These are phyloP conservation scores for Pseudogymnoascus sp. DNA, from an alignment of 2,329 filamentous ascomycete species.

Conservation along the genomic window DNA sequence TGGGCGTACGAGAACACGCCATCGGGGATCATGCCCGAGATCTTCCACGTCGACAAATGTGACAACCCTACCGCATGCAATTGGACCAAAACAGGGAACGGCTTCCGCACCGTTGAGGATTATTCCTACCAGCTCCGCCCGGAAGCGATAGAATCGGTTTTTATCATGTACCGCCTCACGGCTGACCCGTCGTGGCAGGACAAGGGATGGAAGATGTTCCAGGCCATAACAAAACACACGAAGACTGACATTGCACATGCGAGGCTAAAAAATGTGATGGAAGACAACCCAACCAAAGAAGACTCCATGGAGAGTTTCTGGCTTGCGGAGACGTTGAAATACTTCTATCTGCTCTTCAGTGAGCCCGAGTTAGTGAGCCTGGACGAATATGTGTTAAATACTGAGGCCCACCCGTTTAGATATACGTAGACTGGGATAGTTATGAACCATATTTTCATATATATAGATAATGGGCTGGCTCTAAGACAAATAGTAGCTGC, in stretches of 20 bases:
- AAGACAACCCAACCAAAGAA: constrained; percentile 21
- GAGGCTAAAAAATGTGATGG: constrained; percentile 33
- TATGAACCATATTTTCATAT: neutral
- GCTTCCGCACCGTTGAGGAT: constrained; percentile 13
- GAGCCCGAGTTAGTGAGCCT: constrained; percentile 45
- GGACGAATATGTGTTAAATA: constrained; percentile 48
- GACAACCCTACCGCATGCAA: constrained; percentile 17
- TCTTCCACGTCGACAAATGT: constrained; percentile 32
- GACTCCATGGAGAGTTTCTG: constrained; percentile 48
- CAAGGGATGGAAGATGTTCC: constrained; percentile 41
- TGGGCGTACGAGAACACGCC: constrained; percentile 51
- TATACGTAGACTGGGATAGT: constrained; percentile 10
- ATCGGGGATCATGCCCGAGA: constrained; percentile 54
- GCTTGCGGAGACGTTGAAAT: constrained; percentile 59
- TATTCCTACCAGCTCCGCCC: constrained; percentile 44
- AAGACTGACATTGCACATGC: constrained; percentile 36
- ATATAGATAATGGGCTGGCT: neutral
- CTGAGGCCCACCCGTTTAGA: constrained; percentile 26
- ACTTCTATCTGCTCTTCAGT: constrained; percentile 45
- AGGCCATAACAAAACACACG: constrained; percentile 35
- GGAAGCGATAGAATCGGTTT: constrained; percentile 60
- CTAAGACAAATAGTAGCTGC: neutral
- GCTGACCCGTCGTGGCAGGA: constrained; percentile 30
- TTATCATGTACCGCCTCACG: constrained; percentile 42
- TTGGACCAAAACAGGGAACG: constrained; percentile 16